phyloP scores from a whole-genome alignment of 139 green algal species.

The Auxenochlorella pyrenoidosa region DNA sequence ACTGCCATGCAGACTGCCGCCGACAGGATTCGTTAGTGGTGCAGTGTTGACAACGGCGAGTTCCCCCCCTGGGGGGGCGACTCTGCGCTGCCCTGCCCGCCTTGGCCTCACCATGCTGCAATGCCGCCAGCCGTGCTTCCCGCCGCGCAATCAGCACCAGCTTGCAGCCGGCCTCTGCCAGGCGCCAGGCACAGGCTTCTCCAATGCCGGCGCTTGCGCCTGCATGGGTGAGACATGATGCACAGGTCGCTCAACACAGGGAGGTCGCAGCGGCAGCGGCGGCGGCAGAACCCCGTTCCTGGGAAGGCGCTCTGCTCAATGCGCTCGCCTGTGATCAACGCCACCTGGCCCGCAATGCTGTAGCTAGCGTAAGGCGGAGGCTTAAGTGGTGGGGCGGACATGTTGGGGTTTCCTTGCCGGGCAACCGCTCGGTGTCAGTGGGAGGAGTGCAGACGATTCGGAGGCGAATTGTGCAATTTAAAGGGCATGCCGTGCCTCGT shows the following conservation, averaged over 20 bases:
- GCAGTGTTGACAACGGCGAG: too few species aligned
- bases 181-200: conserved; percentile 70
- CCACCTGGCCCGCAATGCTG: conserved; percentile 50
- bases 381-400: neutral
- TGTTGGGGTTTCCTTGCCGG: neutral
- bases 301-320: too few species aligned
- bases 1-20: too few species aligned
- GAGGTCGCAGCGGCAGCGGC: neutral
- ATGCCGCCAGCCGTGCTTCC: conserved; percentile 61
- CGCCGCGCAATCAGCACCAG: conserved; percentile 80
- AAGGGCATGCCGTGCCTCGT: too few species aligned
- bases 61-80: too few species aligned
- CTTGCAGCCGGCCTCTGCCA: conserved; percentile 76
- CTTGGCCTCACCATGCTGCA: conserved; percentile 40
- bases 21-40: too few species aligned
- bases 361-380: conserved; percentile 46
- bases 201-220: conserved; percentile 81
- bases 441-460: too few species aligned
- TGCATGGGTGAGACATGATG: neutral
- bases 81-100: too few species aligned
- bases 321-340: conserved; percentile 58
- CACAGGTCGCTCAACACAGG: neutral
- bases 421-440: too few species aligned
- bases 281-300: neutral
- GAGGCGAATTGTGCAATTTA: too few species aligned